Base-by-base conservation (phyloP, 768 basidiomycete species). In the Kwoniella dejecticola region DNA sequence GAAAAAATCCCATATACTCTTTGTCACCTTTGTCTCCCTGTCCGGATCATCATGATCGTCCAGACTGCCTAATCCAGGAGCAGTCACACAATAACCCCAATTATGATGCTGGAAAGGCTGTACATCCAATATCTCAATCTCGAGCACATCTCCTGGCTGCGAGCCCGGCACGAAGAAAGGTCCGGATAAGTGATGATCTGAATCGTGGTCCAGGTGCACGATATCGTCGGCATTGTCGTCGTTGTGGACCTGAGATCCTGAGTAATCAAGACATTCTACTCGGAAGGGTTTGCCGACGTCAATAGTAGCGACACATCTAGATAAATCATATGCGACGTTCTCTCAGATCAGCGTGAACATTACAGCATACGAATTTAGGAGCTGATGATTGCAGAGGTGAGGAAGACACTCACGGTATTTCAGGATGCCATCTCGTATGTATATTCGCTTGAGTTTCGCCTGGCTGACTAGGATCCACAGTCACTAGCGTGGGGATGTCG, bases 1-100 rank as follows among this genome's bases (percentile, higher is more conserved):
- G 63, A 88, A 81, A 63, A 90, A 83, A 75, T 89, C 89, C 89
- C 89, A 90, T 60, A 90, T 88, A 4, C 89, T 88, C 71, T 90
- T 90, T 55, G 84, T 83, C 0, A 88, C 88, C 69, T 81, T 84
- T 70, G 86, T 87, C 41, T 87, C 79, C 49, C 26, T 48, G 6
- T 12, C 11, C 17, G 33, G 33, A 36, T 36, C 33, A 15, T 36
- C 33, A 36, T 80, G 81, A 3, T 86, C 86, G 48, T 62, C 59
- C 23, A 62, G 48, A 31, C 55, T 55, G 7, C 69, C 53, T 26
- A 71, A 78, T 33, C 70, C 85, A 86, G 86, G 68, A 88, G 89
- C 17, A 88, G 80, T 6, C 87, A 54, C 54, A 12, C 88, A 88
- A 71, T 89, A 89, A 0, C 89, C 89, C 89, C 88, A 90, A 42